phyloP scores from a whole-genome alignment of 2,329 filamentous ascomycete genomes.

The Coniochaeta sp. region DNA sequence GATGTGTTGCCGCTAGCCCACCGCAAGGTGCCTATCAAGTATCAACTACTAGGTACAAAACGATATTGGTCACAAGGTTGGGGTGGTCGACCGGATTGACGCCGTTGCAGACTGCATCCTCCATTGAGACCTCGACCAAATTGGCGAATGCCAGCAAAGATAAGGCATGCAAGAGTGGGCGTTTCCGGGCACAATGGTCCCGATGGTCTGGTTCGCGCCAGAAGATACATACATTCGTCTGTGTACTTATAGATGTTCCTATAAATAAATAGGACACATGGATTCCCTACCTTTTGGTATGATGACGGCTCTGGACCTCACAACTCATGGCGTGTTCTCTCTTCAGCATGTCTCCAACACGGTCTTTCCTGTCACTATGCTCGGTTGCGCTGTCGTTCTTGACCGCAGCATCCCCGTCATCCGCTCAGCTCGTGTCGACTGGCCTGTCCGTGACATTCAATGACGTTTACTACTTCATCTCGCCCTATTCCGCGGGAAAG shows the following conservation, averaged over 20 bases:
- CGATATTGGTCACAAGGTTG: not conserved
- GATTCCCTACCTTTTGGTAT: not conserved
- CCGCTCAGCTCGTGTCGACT: constrained; percentile 17
- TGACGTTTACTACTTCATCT: constrained; percentile 24
- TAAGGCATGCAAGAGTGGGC: not conserved
- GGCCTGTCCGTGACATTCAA: constrained; percentile 23
- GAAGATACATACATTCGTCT: not conserved
- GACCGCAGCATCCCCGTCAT: not conserved
- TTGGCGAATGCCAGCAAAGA: not conserved
- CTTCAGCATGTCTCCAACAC: constrained; percentile 1
- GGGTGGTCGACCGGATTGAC: not conserved
- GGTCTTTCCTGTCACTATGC: not conserved
- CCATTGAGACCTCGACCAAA: not conserved
- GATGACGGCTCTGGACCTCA: not conserved
- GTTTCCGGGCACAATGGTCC: not conserved
- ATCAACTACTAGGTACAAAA: not conserved
- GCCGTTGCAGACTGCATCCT: not conserved
- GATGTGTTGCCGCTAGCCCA: not conserved
- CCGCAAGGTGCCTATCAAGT: not conserved
- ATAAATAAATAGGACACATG: no score
- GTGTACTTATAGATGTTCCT: not conserved
- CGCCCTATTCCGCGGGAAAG: constrained; percentile 22
- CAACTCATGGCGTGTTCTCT: not conserved
- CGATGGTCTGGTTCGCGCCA: not conserved
- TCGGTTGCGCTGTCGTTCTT: not conserved